Conservation (phyloP, 108 stramenopile genomes). For the Nitzschia inconspicua region DNA sequence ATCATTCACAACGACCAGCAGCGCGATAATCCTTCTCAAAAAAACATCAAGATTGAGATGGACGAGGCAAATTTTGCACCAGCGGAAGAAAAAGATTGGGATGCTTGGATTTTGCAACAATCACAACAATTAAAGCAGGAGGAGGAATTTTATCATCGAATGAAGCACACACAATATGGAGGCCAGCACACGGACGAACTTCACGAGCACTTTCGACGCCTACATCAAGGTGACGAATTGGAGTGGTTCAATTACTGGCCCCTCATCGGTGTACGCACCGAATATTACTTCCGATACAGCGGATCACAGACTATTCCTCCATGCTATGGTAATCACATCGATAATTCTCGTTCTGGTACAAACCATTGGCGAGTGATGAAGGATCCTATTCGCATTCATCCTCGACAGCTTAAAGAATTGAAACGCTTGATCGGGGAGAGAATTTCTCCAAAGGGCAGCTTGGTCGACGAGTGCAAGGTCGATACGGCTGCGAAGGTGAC, state of each 20-base stretch:
- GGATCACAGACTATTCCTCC: conserved; percentile 39
- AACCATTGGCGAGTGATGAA: conserved; percentile 38
- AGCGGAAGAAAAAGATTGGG: conserved; percentile 23
- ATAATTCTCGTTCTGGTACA: neutral
- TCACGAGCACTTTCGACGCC: conserved; percentile 13
- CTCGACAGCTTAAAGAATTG: conserved; percentile 28
- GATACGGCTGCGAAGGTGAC: conserved; percentile 32
- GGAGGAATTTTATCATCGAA: conserved; percentile 9
- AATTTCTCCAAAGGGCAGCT: conserved; percentile 31
- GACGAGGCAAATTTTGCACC: conserved; percentile 18
- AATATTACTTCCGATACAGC: conserved; percentile 24
- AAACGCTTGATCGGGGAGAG: conserved; percentile 32
- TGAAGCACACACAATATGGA: neutral
- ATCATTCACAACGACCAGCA: conserved; percentile 16
- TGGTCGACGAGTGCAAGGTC: conserved; percentile 7
- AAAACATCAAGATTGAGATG: conserved; percentile 11
- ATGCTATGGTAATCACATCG: conserved; percentile 26
- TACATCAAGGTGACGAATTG: neutral
- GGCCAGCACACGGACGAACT: neutral
- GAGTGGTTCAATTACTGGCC: conserved; percentile 36
- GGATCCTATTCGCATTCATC: conserved; percentile 35
- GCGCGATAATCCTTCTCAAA: conserved; percentile 5
- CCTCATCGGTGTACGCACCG: conserved; percentile 28
- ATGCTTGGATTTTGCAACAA: conserved; percentile 1
- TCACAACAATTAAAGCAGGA: conserved; percentile 5